These are phyloP conservation scores for Solanum paucissectum DNA, from an alignment of 257 asterid species.

Conservation along the genomic window DNA sequence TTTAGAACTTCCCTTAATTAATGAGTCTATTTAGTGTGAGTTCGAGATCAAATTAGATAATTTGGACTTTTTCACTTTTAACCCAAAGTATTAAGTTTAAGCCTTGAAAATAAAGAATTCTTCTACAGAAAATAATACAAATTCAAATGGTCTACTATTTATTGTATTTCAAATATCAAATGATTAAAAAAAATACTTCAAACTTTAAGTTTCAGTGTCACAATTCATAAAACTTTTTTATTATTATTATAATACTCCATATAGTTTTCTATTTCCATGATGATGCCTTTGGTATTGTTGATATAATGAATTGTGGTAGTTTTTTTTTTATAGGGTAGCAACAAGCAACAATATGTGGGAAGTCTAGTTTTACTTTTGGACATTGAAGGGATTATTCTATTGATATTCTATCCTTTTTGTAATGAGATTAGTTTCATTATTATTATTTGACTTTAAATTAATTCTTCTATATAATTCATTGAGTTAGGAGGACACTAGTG, in stretches of 20 bases:
- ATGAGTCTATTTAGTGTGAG: background rate
- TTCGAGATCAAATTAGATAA: background rate
- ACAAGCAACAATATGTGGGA: background rate
- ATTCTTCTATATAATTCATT: background rate
- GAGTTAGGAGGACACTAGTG: background rate
- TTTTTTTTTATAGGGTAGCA: background rate
- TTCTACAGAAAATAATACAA: background rate
- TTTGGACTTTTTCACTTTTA: background rate
- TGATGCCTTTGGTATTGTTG: background rate
- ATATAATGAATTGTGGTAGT: background rate
- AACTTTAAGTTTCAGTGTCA: background rate
- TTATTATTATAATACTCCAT: background rate
- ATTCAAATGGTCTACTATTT: background rate
- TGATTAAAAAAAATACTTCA: background rate
- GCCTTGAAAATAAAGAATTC: accelerated
- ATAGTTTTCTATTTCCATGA: background rate
- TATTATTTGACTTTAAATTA: background rate
- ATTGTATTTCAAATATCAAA: background rate
- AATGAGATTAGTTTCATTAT: background rate
- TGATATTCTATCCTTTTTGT: background rate
- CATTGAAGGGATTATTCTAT: background rate
- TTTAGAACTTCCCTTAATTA: background rate
- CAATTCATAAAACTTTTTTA: background rate
- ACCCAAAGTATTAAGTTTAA: background rate
- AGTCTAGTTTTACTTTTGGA: background rate